Percentiles rank a stretch among this genome's conserved stretches.
These are phyloP conservation scores for Cryptosporidium ryanae DNA, from an alignment of 169 alveolate species.

Conservation along the genomic window DNA sequence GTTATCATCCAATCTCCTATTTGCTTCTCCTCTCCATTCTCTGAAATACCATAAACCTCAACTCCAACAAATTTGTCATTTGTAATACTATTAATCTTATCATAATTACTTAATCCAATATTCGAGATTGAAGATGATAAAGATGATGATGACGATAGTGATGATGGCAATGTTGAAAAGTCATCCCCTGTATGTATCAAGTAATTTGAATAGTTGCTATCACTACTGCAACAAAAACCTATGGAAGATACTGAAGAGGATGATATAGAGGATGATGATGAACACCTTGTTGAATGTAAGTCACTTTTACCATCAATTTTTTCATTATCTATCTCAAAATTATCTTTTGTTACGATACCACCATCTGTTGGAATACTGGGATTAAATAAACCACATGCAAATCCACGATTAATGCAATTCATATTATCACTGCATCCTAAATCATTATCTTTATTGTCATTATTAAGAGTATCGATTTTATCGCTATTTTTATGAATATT, in stretches of 20 bases:
- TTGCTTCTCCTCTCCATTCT: constrained; percentile 33
- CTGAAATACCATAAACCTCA: constrained; percentile 9
- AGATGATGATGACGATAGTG: background rate
- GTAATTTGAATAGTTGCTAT: background rate
- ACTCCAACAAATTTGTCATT: background rate
- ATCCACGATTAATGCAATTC: constrained; percentile 32
- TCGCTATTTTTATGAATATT: no score
- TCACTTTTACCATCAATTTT: background rate
- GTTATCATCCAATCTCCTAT: constrained; percentile 2
- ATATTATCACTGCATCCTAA: no score
- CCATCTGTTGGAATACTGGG: constrained; percentile 75
- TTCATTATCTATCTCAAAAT: no score
- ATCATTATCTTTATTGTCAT: no score
- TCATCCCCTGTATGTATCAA: background rate
- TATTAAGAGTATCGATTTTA: no score
- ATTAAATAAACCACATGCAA: constrained; percentile 69
- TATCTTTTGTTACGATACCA: background rate
- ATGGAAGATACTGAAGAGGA: background rate
- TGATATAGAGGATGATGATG: no score
- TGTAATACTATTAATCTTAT: background rate
- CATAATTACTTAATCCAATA: background rate
- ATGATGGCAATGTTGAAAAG: no score
- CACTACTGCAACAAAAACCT: background rate
- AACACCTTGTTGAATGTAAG: no score
- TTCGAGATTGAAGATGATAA: background rate